Evolutionary conservation across 768 basidiomycete species (phyloP).

Genomic region (Boletus insuetus): DNA sequence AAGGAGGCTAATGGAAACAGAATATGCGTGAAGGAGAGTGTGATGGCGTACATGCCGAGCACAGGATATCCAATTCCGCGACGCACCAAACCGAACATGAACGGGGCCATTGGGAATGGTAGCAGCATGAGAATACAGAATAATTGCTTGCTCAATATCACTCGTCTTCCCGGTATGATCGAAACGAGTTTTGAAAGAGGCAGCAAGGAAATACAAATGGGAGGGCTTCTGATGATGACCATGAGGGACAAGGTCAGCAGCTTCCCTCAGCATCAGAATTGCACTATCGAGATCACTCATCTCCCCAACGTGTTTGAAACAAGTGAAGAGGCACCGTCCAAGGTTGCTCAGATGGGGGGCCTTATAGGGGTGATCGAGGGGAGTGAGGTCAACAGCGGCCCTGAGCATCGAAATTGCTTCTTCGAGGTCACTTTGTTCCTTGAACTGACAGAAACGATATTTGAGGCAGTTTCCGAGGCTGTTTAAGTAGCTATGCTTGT

Average conservation of each 20-base stretch:
- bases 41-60: background rate
- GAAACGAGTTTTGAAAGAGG: background rate
- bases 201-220: background rate
- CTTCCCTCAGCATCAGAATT: background rate
- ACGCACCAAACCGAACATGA: constrained; percentile 1
- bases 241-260: background rate
- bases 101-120: background rate
- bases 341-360: background rate
- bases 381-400: background rate
- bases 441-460: background rate
- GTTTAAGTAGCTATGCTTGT: too few species aligned
- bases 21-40: constrained; percentile 20
- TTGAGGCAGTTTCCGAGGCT: too few species aligned
- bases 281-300: background rate
- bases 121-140: background rate
- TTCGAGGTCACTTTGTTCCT: background rate
- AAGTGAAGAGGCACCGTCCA: background rate
- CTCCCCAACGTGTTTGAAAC: background rate
- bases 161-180: background rate
- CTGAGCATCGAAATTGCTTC: background rate
- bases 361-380: background rate
- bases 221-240: background rate
- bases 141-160: background rate
- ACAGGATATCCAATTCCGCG: constrained; percentile 1
- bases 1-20: constrained; percentile 18